Percentiles rank a stretch among this genome's conserved stretches.
Evolutionary conservation across 2,329 filamentous ascomycete genomes (phyloP).

Genomic region (Fusarium algeriense): DNA sequence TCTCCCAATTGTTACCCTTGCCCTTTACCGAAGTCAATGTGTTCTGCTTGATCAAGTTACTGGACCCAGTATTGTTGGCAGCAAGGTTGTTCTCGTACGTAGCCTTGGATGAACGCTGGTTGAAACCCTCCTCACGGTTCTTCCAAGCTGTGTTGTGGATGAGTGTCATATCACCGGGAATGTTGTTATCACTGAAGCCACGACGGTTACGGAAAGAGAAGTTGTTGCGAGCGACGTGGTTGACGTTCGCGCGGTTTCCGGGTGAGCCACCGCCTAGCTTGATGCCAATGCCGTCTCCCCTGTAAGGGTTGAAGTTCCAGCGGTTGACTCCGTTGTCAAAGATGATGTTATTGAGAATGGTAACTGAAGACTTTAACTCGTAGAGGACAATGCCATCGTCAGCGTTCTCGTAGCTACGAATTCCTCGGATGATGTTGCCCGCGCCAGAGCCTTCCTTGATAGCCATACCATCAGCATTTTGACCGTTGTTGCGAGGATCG

Average conservation of each 20-base stretch:
- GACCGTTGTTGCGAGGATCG: conserved; percentile 62
- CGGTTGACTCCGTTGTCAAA: conserved; percentile 61
- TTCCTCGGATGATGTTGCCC: conserved; percentile 58
- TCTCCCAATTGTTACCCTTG: background rate
- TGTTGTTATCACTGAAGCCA: background rate
- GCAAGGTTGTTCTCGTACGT: background rate
- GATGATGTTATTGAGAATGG: conserved; percentile 54
- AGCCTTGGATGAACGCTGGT: background rate
- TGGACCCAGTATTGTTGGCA: background rate
- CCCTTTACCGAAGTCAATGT: background rate
- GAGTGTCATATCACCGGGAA: background rate
- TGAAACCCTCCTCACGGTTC: background rate
- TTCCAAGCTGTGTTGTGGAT: background rate
- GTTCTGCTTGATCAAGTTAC: background rate
- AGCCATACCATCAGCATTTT: conserved; percentile 62
- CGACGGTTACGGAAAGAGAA: background rate
- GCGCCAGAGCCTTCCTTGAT: conserved; percentile 60
- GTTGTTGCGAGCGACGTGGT: conserved; percentile 57
- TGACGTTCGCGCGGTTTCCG: conserved; percentile 50
- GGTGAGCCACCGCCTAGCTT: conserved; percentile 54
- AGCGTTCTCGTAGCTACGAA: conserved; percentile 62
- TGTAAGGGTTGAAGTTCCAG: conserved; percentile 57
- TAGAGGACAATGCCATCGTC: conserved; percentile 56
- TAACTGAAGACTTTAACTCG: conserved; percentile 55
- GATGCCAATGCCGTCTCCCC: conserved; percentile 61